Evolutionary conservation across 345 rosid genomes (phyloP), one percentile per base, ranked within the genome.

Genomic region (Odontarrhena argentea): DNA sequence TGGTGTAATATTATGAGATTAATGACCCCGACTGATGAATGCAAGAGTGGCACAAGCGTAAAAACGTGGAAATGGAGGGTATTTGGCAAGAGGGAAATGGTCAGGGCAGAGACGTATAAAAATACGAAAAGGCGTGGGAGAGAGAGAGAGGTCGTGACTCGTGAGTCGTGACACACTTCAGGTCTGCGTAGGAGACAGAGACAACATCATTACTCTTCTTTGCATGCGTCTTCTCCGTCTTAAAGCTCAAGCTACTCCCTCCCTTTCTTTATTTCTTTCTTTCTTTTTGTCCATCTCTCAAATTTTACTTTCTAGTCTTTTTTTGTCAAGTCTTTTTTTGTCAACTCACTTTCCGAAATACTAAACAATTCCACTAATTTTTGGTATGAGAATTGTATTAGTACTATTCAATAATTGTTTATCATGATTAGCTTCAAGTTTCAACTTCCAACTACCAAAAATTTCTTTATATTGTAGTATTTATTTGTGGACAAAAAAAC

Each of bases 141-240:
- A 74, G 83, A 67, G 36, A 32, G 36, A 32, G 36, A n/a, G n/a
- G n/a, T n/a, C n/a, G n/a, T n/a, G n/a, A n/a, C n/a, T 3, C 32
- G 4, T 28, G 4, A 5, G 36, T 32, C 36, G 4, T 32, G 6
- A 32, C 7, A 28, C 32, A 4, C 36, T 32, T 32, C 64, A 35
- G 61, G 78, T 41, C 78, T 74, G 88, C 81, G 90, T 76, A 85
- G 84, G 87, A 49, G 81, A 70, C 70, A 78, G 84, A 82, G 85
- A 84, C 84, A 94, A 79, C 76, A 83, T 88, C 84, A 77, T 88
- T 82, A 82, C 82, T 2, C 71, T 75, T 75, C 73, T 65, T 80
- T 81, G 97, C 97, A 91, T 84, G 97, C 97, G 93, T 70, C 89
- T 79, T 6, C 7, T 76, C 78, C 76, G 68, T 80, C 84, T 85